phyloP scores from a whole-genome alignment of 805 yeast species.

The Deakozyma indianensis region DNA sequence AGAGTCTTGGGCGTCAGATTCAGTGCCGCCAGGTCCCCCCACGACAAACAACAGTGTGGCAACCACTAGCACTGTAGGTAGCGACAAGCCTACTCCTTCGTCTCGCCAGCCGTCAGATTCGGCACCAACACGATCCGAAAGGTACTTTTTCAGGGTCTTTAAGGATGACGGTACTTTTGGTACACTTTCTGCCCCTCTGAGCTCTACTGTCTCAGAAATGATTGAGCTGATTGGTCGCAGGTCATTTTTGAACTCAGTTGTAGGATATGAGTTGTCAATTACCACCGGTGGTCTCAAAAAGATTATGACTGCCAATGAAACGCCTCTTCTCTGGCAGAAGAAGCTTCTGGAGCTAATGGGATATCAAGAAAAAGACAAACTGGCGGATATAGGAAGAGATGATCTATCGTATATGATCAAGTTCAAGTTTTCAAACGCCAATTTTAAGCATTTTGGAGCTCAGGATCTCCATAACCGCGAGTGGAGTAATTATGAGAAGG shows the following conservation, averaged over 20 bases:
- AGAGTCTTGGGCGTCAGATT: background rate
- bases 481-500: slow-evolving; percentile 55
- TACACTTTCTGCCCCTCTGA: slow-evolving; percentile 63
- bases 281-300: slow-evolving; percentile 66
- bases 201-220: slow-evolving; percentile 61
- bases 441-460: slow-evolving; percentile 44
- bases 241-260: slow-evolving; percentile 52
- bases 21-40: background rate
- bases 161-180: slow-evolving; percentile 71
- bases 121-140: background rate
- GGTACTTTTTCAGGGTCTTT: slow-evolving; percentile 42
- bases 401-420: slow-evolving; percentile 74
- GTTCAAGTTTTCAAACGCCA: slow-evolving; percentile 54
- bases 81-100: background rate
- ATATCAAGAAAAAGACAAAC: slow-evolving; percentile 58
- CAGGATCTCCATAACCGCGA: slow-evolving; percentile 42
- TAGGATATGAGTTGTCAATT: slow-evolving; percentile 63
- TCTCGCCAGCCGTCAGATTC: background rate
- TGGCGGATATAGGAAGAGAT: slow-evolving; percentile 67
- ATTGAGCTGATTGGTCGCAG: slow-evolving; percentile 56
- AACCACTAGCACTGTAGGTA: background rate
- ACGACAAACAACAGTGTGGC: background rate
- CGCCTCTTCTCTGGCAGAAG: slow-evolving; percentile 65
- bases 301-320: slow-evolving; percentile 55
- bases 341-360: slow-evolving; percentile 64